Evolutionary conservation across 768 basidiomycete genomes (phyloP), one percentile per base, ranked within the genome.

Genomic region (Paxillus ammoniavirescens): DNA sequence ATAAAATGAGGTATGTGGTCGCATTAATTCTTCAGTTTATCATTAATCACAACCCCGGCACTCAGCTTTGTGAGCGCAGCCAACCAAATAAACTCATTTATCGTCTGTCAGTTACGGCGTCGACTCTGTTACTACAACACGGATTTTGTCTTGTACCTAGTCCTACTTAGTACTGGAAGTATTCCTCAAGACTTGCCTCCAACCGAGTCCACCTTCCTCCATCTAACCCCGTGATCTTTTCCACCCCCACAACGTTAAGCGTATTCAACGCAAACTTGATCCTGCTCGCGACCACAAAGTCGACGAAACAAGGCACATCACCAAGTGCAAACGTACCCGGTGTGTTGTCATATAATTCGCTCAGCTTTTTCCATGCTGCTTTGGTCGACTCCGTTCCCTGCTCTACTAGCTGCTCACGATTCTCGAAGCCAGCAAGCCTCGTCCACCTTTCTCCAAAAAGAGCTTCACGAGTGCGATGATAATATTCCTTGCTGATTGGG

Each of bases 291-390:
- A 65, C 33, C 5, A 26, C 30, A 9, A 67, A 62, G 45, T 69
- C 66, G 18, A 60, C 8, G 10, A 60, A 49, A 31, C 55, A 61
- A 0, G 64, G 65, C 15, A 48, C 48, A 9, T 63, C 50, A 1
- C 66, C 66, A 0, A 63, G 42, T 6, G 38, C 23, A 21, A 50
- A 59, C 33, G 31, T 47, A 35, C 46, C 36, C 4, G 4, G 18
- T 2, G 12, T 50, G 18, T 12, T 52, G 6, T 17, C 50, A 37
- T 65, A 67, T 42, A 63, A 17, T 41, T 40, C 48, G 12, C 51
- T 49, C n/a, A 57, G 17, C 8, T 42, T 63, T 8, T 62, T 66
- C 23, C 79, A 66, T 0, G 54, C 70, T 1, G 51, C 69, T 54
- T 72, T 63, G 13, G 56, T 45, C 21, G 50, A 37, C 1, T 57